A percentile compares a stretch with the other conserved stretches of the same genome.
Conservation (phyloP, 2,329 filamentous ascomycete species). For the Pseudopyricularia cyperi region DNA sequence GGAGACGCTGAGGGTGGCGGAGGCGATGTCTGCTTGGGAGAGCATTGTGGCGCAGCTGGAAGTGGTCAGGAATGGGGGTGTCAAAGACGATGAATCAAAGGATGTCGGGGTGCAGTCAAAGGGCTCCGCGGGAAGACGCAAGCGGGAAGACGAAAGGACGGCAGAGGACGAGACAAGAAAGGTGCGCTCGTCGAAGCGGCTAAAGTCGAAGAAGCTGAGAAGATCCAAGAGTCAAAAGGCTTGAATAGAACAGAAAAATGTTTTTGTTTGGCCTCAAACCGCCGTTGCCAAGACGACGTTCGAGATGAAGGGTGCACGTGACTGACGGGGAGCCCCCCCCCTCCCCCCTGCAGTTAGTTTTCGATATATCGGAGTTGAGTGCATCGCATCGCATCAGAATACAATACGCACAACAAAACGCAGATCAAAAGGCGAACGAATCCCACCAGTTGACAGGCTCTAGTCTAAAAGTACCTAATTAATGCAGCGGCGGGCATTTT, state of each 20-base stretch:
- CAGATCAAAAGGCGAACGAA: too few relatives aligned
- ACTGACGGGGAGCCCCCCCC: too few relatives aligned
- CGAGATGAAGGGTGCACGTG: not conserved
- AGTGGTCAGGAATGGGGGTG: not conserved
- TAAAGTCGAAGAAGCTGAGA: not conserved
- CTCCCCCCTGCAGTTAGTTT: too few relatives aligned
- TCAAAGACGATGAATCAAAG: too few relatives aligned
- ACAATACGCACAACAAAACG: too few relatives aligned
- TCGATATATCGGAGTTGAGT: too few relatives aligned
- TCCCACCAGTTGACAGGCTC: too few relatives aligned
- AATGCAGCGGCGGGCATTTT: too few relatives aligned
- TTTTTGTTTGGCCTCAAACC: too few relatives aligned
- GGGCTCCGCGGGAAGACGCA: not conserved
- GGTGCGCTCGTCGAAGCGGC: not conserved
- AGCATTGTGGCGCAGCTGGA: not conserved
- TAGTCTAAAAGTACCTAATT: too few relatives aligned
- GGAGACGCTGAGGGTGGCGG: not conserved
- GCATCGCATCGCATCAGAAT: too few relatives aligned
- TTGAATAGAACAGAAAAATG: too few relatives aligned
- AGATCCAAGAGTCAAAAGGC: not conserved
- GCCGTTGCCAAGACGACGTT: not conserved
- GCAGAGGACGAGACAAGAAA: not conserved
- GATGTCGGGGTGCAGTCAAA: not conserved
- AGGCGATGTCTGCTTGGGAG: not conserved
- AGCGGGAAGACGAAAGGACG: not conserved